Conservation (phyloP, 306 rosid genomes). For the Pueraria montana region DNA sequence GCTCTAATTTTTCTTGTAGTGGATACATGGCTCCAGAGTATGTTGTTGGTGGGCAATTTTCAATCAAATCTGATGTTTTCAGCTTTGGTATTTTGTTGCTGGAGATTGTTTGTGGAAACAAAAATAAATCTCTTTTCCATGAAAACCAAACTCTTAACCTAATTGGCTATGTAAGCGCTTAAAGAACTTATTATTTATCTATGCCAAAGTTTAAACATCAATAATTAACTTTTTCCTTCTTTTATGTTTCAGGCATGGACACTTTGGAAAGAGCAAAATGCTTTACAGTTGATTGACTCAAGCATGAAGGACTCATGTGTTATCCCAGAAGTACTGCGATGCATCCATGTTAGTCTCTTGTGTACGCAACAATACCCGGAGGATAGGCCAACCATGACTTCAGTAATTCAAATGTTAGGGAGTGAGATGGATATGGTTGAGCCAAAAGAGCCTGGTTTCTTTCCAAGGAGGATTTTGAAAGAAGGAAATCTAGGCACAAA, state of each 20-base stretch:
- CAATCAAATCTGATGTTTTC: too few relatives aligned
- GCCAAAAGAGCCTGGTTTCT: constrained; percentile 58
- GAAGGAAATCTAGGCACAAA: not conserved
- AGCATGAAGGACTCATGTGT: not conserved
- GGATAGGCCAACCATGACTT: constrained; percentile 39
- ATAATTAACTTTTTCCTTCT: too few relatives aligned
- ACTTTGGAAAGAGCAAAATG: not conserved
- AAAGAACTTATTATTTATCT: not conserved
- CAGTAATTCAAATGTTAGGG: constrained; percentile 49
- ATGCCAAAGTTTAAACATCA: too few relatives aligned
- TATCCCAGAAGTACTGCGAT: constrained; percentile 10
- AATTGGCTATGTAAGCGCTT: constrained; percentile 10
- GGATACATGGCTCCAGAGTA: constrained; percentile 42
- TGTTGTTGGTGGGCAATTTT: not conserved
- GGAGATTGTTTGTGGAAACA: not conserved
- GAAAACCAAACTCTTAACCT: not conserved
- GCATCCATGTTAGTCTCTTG: constrained; percentile 23
- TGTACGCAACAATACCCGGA: constrained; percentile 42
- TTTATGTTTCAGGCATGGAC: constrained; percentile 3
- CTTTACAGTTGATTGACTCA: not conserved
- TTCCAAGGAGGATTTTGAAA: not conserved
- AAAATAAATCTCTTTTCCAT: not conserved
- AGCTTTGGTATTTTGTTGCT: too few relatives aligned
- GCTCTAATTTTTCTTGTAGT: not conserved
- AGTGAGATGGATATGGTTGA: constrained; percentile 46